Conservation (phyloP, 2,329 filamentous ascomycete genomes). For the Venturia effusa region DNA sequence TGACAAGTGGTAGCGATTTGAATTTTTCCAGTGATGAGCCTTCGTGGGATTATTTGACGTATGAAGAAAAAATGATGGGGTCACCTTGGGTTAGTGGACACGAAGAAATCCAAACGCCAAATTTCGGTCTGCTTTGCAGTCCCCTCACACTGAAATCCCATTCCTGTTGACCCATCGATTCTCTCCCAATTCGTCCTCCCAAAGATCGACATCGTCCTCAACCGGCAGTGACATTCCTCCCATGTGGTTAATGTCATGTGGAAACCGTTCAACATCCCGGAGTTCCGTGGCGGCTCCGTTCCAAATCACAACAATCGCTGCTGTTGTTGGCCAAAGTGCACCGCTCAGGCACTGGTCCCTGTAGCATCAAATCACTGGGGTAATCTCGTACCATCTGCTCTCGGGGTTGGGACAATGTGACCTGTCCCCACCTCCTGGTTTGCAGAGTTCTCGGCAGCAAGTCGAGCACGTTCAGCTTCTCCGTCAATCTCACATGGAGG, state of each 20-base stretch:
- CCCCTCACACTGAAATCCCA: background rate
- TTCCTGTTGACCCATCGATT: background rate
- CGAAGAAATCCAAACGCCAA: background rate
- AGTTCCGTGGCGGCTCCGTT: background rate
- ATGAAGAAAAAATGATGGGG: too few relatives aligned
- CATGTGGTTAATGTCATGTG: background rate
- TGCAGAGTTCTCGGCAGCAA: background rate
- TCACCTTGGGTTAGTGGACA: too few relatives aligned
- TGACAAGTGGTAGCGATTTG: background rate
- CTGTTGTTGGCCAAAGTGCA: background rate
- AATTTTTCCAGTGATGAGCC: too few relatives aligned
- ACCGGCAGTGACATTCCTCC: background rate
- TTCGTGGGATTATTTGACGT: too few relatives aligned
- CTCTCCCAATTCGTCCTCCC: background rate
- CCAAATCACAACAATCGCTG: background rate
- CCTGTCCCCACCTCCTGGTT: background rate
- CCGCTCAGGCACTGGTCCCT: background rate
- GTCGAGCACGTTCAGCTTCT: background rate
- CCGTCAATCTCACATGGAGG: conserved; percentile 1
- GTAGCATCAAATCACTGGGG: background rate
- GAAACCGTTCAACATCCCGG: background rate
- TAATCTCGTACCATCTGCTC: background rate
- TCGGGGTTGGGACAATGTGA: background rate
- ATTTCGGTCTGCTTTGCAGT: background rate
- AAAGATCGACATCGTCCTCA: background rate